phyloP scores from a whole-genome alignment of 2,329 filamentous ascomycete species.

The Hypoxylon rubiginosum region DNA sequence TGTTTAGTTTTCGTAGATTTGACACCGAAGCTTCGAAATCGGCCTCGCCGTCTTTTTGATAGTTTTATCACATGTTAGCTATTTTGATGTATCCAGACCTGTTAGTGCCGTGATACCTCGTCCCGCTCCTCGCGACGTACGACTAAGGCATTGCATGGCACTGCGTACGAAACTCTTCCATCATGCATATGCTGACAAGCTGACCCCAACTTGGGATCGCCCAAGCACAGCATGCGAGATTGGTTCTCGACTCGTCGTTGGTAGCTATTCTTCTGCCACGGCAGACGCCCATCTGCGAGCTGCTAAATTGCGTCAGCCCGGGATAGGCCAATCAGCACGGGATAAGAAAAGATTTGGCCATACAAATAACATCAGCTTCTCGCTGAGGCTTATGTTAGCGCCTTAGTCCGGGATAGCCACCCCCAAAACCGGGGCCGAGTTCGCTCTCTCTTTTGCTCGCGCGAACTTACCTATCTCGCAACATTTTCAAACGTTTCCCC shows the following conservation, averaged over 20 bases:
- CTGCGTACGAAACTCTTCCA: background rate
- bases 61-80: background rate
- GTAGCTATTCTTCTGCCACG: background rate
- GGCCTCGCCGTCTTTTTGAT: background rate
- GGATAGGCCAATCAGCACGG: background rate
- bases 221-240: background rate
- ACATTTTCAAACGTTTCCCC: background rate
- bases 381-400: slow-evolving; percentile 3
- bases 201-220: background rate
- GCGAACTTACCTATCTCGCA: background rate
- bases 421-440: background rate
- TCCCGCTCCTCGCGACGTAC: background rate
- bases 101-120: background rate
- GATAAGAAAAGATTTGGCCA: background rate
- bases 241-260: background rate
- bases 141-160: background rate
- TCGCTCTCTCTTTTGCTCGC: background rate
- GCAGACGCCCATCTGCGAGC: background rate
- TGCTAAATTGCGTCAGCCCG: background rate
- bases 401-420: background rate
- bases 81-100: background rate
- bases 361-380: background rate
- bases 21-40: background rate
- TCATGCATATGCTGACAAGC: slow-evolving; percentile 1
- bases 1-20: background rate